phyloP scores from a whole-genome alignment of 2,329 filamentous ascomycete species.

The Diaporthe sp. region DNA sequence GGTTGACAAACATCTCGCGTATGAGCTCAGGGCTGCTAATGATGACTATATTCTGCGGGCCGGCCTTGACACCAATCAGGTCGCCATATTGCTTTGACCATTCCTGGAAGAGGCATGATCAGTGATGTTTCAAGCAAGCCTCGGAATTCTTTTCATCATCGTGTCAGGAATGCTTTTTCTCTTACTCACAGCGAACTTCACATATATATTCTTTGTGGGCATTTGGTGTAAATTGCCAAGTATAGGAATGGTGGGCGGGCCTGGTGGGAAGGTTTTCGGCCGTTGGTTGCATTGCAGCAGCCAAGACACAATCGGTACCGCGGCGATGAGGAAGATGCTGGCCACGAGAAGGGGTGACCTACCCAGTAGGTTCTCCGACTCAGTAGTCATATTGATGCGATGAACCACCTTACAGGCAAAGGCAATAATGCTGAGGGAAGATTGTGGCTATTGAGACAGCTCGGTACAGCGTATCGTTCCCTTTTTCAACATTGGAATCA shows the following conservation, averaged over 20 bases:
- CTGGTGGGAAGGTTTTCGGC: conserved; percentile 16
- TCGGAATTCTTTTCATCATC: no score
- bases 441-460: not conserved
- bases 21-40: conserved; percentile 14
- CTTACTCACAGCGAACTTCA: conserved; percentile 14
- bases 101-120: not conserved
- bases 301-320: conserved; percentile 4
- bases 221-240: conserved; percentile 24
- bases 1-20: conserved; percentile 16
- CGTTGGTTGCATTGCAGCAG: not conserved
- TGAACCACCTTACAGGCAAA: not conserved
- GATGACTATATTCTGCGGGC: not conserved
- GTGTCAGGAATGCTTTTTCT: no score
- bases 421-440: no score
- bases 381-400: not conserved
- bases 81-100: conserved; percentile 24
- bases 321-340: conserved; percentile 1
- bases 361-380: not conserved
- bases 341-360: not conserved
- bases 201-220: not conserved
- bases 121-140: not conserved
- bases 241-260: conserved; percentile 3
- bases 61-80: not conserved
- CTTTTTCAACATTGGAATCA: not conserved
- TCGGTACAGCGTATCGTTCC: not conserved